Evolutionary conservation across 768 basidiomycete genomes (phyloP).

Genomic region (Rhizopogon vesiculosus): DNA sequence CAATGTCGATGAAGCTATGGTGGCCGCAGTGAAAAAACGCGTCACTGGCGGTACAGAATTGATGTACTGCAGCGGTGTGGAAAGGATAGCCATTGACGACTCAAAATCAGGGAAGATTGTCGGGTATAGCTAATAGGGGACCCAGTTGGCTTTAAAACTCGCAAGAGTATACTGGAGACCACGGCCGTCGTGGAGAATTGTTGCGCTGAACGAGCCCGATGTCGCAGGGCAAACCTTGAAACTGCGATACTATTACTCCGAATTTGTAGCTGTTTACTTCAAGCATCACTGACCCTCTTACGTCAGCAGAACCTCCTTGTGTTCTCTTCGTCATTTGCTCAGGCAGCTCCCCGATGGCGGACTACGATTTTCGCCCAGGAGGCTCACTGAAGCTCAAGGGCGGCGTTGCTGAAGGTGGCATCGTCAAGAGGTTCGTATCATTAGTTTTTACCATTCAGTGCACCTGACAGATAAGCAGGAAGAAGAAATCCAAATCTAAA

Average conservation of each 20-base stretch:
- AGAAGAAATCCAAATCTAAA: conserved; percentile 80
- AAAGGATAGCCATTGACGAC: conserved; percentile 64
- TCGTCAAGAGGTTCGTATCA: conserved; percentile 71
- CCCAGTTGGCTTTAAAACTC: neutral
- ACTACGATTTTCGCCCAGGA: conserved; percentile 81
- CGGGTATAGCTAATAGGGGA: neutral
- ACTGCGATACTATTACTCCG: neutral
- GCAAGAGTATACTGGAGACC: neutral
- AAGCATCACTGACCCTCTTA: conserved; percentile 17
- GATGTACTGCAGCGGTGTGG: conserved; percentile 64
- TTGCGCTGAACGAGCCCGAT: neutral
- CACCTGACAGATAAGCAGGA: conserved; percentile 40
- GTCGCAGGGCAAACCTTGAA: neutral
- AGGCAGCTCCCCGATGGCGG: conserved; percentile 54
- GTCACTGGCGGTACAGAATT: conserved; percentile 77
- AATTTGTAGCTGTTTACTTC: conserved; percentile 22
- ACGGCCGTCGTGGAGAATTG: neutral
- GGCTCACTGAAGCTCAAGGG: conserved; percentile 90
- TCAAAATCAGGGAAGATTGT: neutral
- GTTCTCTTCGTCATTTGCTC: conserved; percentile 13
- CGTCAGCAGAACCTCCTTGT: conserved; percentile 21
- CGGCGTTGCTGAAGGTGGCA: conserved; percentile 71
- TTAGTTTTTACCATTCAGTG: conserved; percentile 3
- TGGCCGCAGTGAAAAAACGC: conserved; percentile 62
- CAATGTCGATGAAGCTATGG: conserved; percentile 50